Conservation (phyloP, 1,284 basidiomycete species). For the Sanghuangporus weigelae region DNA sequence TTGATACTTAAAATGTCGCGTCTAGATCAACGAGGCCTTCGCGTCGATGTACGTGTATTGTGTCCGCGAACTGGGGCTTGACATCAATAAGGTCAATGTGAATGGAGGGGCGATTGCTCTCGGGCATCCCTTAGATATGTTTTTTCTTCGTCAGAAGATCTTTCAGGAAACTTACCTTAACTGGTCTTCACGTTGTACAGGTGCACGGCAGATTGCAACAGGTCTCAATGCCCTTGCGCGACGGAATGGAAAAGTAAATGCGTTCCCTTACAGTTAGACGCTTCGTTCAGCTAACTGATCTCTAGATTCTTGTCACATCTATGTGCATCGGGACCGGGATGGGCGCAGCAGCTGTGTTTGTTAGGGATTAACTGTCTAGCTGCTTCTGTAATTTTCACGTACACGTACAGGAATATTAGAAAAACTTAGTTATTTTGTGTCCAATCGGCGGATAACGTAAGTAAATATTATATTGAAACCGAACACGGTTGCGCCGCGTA, state of each 20-base stretch:
- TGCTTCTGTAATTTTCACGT: neutral
- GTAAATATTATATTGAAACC: too few relatives aligned
- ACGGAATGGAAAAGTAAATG: constrained; percentile 66
- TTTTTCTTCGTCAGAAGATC: constrained; percentile 10
- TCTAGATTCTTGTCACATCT: constrained; percentile 69
- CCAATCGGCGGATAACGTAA: neutral
- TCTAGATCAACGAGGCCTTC: constrained; percentile 87
- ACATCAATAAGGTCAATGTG: constrained; percentile 75
- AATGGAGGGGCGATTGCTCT: constrained; percentile 89
- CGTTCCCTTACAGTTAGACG: constrained; percentile 2
- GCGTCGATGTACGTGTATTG: constrained; percentile 86
- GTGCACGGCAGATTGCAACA: constrained; percentile 84
- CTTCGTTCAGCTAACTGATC: neutral
- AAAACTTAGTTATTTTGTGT: neutral
- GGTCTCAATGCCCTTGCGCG: constrained; percentile 79
- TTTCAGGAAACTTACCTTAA: neutral
- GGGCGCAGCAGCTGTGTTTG: constrained; percentile 77
- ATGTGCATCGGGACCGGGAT: constrained; percentile 89
- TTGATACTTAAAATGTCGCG: neutral
- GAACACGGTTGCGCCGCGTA: too few relatives aligned
- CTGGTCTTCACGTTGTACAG: constrained; percentile 65
- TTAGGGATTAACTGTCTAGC: constrained; percentile 37
- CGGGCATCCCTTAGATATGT: constrained; percentile 83
- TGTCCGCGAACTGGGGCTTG: constrained; percentile 68
- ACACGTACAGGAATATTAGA: neutral